These are phyloP conservation scores for Cyclostephanos tholiformis DNA, from an alignment of 108 stramenopile genomes.

Conservation along the genomic window DNA sequence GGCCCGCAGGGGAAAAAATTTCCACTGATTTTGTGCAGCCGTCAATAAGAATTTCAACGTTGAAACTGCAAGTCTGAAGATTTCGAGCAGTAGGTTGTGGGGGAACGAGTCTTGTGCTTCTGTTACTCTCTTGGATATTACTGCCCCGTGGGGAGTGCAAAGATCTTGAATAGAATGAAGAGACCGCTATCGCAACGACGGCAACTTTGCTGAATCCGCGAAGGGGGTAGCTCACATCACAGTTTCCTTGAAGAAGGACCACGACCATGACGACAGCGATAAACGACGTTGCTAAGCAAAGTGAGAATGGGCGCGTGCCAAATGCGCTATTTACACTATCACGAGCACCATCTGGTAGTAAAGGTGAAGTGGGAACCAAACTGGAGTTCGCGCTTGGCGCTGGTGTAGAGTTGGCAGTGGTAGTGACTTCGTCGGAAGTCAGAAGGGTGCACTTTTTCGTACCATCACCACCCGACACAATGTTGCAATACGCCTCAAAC, in stretches of 20 bases:
- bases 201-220: slow-evolving; percentile 17
- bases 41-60: slow-evolving; percentile 49
- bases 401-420: too few relatives aligned
- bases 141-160: not conserved
- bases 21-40: slow-evolving; percentile 29
- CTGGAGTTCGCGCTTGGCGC: not conserved
- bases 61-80: slow-evolving; percentile 42
- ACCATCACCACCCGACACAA: not conserved
- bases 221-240: slow-evolving; percentile 1
- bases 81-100: not conserved
- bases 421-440: too few relatives aligned
- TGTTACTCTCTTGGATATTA: slow-evolving; percentile 10
- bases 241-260: slow-evolving; percentile 7
- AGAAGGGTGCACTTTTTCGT: not conserved
- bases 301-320: not conserved
- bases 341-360: not conserved
- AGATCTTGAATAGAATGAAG: slow-evolving; percentile 9
- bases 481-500: not conserved
- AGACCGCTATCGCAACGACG: slow-evolving; percentile 24
- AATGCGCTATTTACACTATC: not conserved
- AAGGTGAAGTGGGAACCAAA: not conserved
- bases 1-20: slow-evolving; percentile 36
- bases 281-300: slow-evolving; percentile 5
- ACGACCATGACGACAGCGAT: slow-evolving; percentile 6
- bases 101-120: not conserved